Conservation (phyloP, 2,329 filamentous ascomycete genomes). For the Penicillium sp. region DNA sequence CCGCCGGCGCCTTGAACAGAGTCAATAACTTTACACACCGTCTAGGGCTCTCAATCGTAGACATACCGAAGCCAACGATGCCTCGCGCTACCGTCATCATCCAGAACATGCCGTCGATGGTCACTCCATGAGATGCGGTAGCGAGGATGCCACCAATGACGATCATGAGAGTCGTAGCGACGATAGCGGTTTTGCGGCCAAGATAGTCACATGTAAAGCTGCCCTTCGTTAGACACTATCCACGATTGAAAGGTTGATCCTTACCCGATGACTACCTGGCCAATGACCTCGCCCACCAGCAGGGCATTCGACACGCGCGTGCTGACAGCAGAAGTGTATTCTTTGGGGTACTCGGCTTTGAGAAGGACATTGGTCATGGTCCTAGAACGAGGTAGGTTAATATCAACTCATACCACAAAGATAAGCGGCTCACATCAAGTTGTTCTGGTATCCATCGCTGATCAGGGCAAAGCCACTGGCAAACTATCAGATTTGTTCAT, state of each 20-base stretch:
- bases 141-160: conserved; percentile 45
- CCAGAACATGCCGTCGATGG: conserved; percentile 49
- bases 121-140: conserved; percentile 43
- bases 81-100: conserved; percentile 49
- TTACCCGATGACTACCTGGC: conserved; percentile 26
- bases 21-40: neutral
- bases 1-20: conserved; percentile 33
- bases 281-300: conserved; percentile 26
- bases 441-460: conserved; percentile 31
- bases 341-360: conserved; percentile 22
- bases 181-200: conserved; percentile 44
- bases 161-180: conserved; percentile 45
- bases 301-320: conserved; percentile 29
- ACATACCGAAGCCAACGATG: conserved; percentile 43
- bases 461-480: conserved; percentile 28
- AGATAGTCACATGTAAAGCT: conserved; percentile 43
- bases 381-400: no score
- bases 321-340: conserved; percentile 24
- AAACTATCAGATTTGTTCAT: conserved; percentile 22
- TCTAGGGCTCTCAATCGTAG: neutral
- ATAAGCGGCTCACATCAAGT: conserved; percentile 19
- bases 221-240: neutral
- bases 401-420: no score
- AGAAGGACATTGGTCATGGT: conserved; percentile 29
- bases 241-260: neutral